A percentile compares a stretch with the other conserved stretches of the same genome.
Evolutionary conservation across 768 basidiomycete species (phyloP).

Genomic region (Hypholoma sublateritium): DNA sequence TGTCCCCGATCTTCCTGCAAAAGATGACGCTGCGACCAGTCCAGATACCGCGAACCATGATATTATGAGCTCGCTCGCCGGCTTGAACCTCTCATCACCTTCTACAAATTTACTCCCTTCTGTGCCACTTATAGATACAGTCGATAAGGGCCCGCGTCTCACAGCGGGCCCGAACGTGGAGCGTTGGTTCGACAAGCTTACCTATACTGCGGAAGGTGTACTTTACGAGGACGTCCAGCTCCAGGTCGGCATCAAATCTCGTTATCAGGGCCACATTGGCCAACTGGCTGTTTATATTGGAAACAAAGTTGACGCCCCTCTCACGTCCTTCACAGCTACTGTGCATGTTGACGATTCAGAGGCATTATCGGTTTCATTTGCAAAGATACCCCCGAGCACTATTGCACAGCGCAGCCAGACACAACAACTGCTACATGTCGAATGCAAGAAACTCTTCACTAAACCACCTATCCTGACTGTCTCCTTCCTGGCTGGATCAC

Average conservation of each 20-base stretch:
- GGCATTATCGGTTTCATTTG: slow-evolving; percentile 79
- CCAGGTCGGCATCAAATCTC: slow-evolving; percentile 94
- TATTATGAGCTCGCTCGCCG: slow-evolving; percentile 74
- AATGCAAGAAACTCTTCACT: slow-evolving; percentile 88
- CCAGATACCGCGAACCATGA: slow-evolving; percentile 33
- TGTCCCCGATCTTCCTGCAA: slow-evolving; percentile 33
- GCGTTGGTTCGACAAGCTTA: slow-evolving; percentile 86
- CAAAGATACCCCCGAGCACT: slow-evolving; percentile 85
- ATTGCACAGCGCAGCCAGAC: slow-evolving; percentile 84
- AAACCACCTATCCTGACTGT: slow-evolving; percentile 77
- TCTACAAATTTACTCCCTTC: slow-evolving; percentile 14
- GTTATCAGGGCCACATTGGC: slow-evolving; percentile 93
- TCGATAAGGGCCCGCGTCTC: slow-evolving; percentile 52
- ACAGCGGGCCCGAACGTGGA: slow-evolving; percentile 74
- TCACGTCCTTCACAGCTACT: slow-evolving; percentile 88
- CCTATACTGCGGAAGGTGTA: slow-evolving; percentile 79
- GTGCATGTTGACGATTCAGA: slow-evolving; percentile 72
- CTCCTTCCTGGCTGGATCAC: slow-evolving; percentile 90
- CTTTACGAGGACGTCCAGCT: slow-evolving; percentile 95
- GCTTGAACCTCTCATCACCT: slow-evolving; percentile 55
- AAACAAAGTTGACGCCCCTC: slow-evolving; percentile 88
- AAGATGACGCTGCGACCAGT: slow-evolving; percentile 31
- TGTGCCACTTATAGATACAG: slow-evolving; percentile 14
- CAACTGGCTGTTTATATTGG: slow-evolving; percentile 94
- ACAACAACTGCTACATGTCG: slow-evolving; percentile 91